Base-by-base conservation (phyloP, 345 rosid genomes). In the Brassica rapa region DNA sequence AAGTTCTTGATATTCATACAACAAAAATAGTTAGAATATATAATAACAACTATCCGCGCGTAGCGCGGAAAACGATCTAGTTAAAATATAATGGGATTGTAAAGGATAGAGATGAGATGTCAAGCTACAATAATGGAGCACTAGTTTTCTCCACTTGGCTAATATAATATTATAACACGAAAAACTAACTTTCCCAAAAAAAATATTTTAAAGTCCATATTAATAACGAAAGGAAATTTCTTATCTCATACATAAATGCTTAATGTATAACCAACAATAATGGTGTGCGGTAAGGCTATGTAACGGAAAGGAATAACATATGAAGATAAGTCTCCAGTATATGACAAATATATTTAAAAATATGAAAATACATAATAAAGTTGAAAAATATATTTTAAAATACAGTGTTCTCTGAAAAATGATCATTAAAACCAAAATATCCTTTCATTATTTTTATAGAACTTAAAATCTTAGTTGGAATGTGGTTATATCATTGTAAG, bases 81-180 rank as follows among this genome's bases (percentile, higher is more conserved):
- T 30, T 30, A 30, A 30, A 64, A 65, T 29, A 33, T 56, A 80
- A 80, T 80, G 68, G 69, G 66, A 70, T 75, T 43, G 10, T 78
- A 78, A 74, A 65, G 75, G 75, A 69, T 69, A 63, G 74, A 74
- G 71, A 80, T 80, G 83, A 75, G 79, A 75, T 80, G 83, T 80
- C 80, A 80, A 70, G 62, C 74, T 64, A 57, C 76, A 80, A 70
- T 75, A 80, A 80, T 74, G 83, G 76, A 56, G 79, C 76, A 70
- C 41, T 64, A 70, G 55, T 65, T 64, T 74, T 80, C 76, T 74
- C 80, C 76, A 80, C 79, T 80, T 75, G 71, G 67, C 78, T 68
- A 15, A 60, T 61, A 79, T 79, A 55, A 56, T 80, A 69, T 70
- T 79, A 27, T 53, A 51, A 73, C 70, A 79, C 78, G 25, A 68